A percentile compares a stretch with the other conserved stretches of the same genome.
Conservation (phyloP, 2,329 filamentous ascomycete genomes). For the Alternaria burnsii region DNA sequence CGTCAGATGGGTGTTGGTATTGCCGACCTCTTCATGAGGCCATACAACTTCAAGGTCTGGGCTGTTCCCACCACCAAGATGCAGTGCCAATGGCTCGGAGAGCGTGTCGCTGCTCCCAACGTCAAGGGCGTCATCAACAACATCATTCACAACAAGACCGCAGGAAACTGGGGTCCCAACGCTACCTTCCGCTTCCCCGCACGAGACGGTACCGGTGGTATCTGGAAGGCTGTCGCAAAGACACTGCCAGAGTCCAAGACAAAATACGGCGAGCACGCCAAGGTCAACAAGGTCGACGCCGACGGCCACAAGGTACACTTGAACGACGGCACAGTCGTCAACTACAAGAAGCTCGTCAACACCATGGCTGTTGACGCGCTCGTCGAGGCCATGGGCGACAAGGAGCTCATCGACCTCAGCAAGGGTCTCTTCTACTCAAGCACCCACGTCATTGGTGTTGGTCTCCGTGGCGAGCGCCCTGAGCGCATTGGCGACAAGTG, state of each 20-base stretch:
- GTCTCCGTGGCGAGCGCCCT: slow-evolving; percentile 88
- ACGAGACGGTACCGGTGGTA: slow-evolving; percentile 93
- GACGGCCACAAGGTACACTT: slow-evolving; percentile 83
- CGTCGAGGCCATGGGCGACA: slow-evolving; percentile 84
- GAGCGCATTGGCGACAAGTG: slow-evolving; percentile 99
- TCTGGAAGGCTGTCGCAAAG: slow-evolving; percentile 97
- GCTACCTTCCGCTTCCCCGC: slow-evolving; percentile 98
- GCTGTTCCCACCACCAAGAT: slow-evolving; percentile 99
- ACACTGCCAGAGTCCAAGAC: slow-evolving; percentile 93
- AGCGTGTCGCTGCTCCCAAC: slow-evolving; percentile 96
- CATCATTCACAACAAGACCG: slow-evolving; percentile 93
- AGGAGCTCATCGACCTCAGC: slow-evolving; percentile 81
- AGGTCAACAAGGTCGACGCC: slow-evolving; percentile 87
- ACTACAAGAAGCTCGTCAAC: slow-evolving; percentile 90
- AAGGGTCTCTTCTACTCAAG: slow-evolving; percentile 97
- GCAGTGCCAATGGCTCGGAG: slow-evolving; percentile 98
- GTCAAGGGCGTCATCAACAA: slow-evolving; percentile 94
- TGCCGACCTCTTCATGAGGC: slow-evolving; percentile 96
- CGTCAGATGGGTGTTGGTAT: slow-evolving; percentile 89
- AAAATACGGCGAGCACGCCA: slow-evolving; percentile 83
- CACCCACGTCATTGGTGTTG: slow-evolving; percentile 96
- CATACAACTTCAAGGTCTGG: slow-evolving; percentile 99
- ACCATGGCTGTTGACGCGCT: slow-evolving; percentile 96
- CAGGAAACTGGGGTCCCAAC: slow-evolving; percentile 98
- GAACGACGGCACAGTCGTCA: slow-evolving; percentile 84